Percentiles rank a stretch among this genome's conserved stretches.
Evolutionary conservation across 2,329 filamentous ascomycete species (phyloP).

Genomic region (Ceratocystis ficicola): DNA sequence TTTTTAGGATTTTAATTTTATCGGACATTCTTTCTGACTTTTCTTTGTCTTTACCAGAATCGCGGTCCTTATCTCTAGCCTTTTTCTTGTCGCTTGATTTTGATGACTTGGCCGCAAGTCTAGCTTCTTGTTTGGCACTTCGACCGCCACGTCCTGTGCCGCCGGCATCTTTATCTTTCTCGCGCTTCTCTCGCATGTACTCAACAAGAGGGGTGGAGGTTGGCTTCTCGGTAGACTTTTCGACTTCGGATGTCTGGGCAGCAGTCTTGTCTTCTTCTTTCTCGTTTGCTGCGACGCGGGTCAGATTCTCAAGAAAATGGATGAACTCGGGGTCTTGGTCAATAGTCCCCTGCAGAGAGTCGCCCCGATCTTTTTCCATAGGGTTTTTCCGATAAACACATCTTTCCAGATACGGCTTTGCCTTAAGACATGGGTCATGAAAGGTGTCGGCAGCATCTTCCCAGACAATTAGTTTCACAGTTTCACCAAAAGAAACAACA

Average conservation of each 20-base stretch:
- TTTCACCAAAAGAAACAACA: slow-evolving; percentile 54
- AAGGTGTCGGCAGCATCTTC: slow-evolving; percentile 70
- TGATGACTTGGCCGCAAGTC: slow-evolving; percentile 33
- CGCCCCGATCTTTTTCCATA: slow-evolving; percentile 58
- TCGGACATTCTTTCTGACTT: slow-evolving; percentile 43
- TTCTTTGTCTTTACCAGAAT: slow-evolving; percentile 38
- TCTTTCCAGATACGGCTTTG: slow-evolving; percentile 69
- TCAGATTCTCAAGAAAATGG: slow-evolving; percentile 70
- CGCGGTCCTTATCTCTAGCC: slow-evolving; percentile 43
- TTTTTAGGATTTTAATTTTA: slow-evolving; percentile 51
- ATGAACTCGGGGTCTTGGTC: slow-evolving; percentile 96
- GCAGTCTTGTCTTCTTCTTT: slow-evolving; percentile 34
- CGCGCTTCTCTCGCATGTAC: slow-evolving; percentile 78
- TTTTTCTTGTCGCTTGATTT: slow-evolving; percentile 38
- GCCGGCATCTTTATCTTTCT: slow-evolving; percentile 47
- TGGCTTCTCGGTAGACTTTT: slow-evolving; percentile 43
- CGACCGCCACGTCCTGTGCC: slow-evolving; percentile 41
- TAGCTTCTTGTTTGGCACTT: slow-evolving; percentile 43
- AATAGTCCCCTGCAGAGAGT: slow-evolving; percentile 84
- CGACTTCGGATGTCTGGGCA: slow-evolving; percentile 33
- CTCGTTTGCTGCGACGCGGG: slow-evolving; percentile 39
- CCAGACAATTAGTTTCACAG: slow-evolving; percentile 57
- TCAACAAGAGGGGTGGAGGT: slow-evolving; percentile 75
- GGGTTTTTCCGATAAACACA: slow-evolving; percentile 76
- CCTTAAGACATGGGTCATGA: slow-evolving; percentile 59